Base-by-base conservation (phyloP, 495 filamentous ascomycete genomes). In the Talaromyces nanjingensis region DNA sequence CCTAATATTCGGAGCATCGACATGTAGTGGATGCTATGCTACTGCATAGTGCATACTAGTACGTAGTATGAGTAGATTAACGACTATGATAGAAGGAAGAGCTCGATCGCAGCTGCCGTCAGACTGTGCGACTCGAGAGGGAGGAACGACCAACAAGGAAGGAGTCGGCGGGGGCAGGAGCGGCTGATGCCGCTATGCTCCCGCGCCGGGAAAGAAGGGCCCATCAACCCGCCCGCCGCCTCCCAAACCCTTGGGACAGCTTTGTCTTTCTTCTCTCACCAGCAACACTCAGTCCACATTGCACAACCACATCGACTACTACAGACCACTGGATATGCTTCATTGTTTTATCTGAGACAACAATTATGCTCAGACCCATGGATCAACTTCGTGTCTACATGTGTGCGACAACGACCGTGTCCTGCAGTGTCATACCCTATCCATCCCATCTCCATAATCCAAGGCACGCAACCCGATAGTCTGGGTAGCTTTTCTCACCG, bases 231-330 rank as follows among this genome's bases (percentile, higher is more conserved):
- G 34, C 25, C 57, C 57, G 57, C 57, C 57, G 57, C 57, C 57
- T 33, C 59, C 59, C 59, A 61, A 52, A 45, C 59, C 59, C 59
- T 61, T 61, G 59, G 59, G 59, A 61, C 57, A 3, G 29, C 57
- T 29, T 34, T 39, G 12, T 24, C n/a, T 42, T 18, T 27, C 2
- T 27, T 27, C 20, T 60, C 16, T 27, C 25, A 14, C 33, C 33
- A 31, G 29, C 29, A 31, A 31, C 29, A 33, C 33, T 20, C 33
- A 20, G 6, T 24, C 24, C 24, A 9, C n/a, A 24, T 24, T 24
- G 22, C 22, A 24, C 27, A 25, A 5, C 49, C 20, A 24, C 52
- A 54, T 22, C 52, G 18, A 16, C 18, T 18, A 37, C 31, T 11
- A 39, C 34, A 39, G 34, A 39, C 14, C 12, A 42, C 14, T 42